phyloP scores from a whole-genome alignment of 164 flowering plant genomes.

The Vitis labrusca region DNA sequence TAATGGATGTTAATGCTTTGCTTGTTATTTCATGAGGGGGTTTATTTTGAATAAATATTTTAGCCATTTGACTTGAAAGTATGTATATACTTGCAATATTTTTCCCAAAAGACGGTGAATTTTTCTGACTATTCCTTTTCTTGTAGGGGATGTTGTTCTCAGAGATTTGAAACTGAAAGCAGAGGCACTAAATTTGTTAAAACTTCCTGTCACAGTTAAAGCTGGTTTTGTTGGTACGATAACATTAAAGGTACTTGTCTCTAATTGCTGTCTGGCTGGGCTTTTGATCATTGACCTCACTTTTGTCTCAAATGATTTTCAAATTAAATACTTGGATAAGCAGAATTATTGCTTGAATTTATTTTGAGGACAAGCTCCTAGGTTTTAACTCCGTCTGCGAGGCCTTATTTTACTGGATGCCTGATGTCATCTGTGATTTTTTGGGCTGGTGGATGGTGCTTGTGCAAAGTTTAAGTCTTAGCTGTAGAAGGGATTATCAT shows the following conservation, averaged over 20 bases:
- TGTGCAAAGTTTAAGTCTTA: too few relatives aligned
- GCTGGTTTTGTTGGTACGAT: conserved; percentile 96
- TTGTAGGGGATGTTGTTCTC: conserved; percentile 92
- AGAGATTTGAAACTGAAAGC: conserved; percentile 93
- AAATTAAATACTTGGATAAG: too few relatives aligned
- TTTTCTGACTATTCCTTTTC: neutral
- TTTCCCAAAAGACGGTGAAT: neutral
- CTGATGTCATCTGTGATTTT: too few relatives aligned
- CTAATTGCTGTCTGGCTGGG: neutral
- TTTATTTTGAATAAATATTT: too few relatives aligned
- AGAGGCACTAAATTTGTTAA: conserved; percentile 87
- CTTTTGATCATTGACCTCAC: neutral
- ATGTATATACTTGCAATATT: neutral
- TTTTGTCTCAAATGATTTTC: neutral
- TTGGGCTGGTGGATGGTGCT: too few relatives aligned
- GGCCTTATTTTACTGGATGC: too few relatives aligned
- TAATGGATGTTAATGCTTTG: too few relatives aligned
- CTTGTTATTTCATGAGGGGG: too few relatives aligned
- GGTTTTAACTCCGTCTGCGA: too few relatives aligned
- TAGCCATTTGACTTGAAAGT: neutral
- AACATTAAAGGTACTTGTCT: conserved; percentile 74
- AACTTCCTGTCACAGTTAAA: conserved; percentile 91
- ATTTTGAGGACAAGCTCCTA: too few relatives aligned
- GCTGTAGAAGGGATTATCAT: too few relatives aligned
- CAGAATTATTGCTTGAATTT: too few relatives aligned